Base-by-base conservation (phyloP, 1,284 basidiomycete species). In the Cryptococcus sp. region DNA sequence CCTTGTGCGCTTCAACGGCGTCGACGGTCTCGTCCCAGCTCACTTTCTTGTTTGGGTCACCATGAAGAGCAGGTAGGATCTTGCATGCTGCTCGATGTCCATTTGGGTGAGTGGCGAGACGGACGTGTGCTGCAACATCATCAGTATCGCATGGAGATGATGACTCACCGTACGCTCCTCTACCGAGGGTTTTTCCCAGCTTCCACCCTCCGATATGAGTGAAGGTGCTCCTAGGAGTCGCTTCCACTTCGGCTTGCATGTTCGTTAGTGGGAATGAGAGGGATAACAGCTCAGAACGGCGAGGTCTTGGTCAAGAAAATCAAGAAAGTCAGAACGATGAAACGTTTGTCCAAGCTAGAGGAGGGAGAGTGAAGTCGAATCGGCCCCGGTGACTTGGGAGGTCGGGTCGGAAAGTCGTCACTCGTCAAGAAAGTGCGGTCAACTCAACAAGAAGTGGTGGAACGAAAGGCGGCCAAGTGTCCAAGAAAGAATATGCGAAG, bases 1-100 rank as follows among this genome's bases (percentile, higher is more conserved):
- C 77, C 51, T 77, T 78, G 60, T 77, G 71, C 1, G 75, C 73
- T 53, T 78, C 76, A 5, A 74, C 55, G 0, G 77, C 77, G 57
- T 77, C 77, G 19, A 74, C 44, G 2, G 64, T 64, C 43, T 71
- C 58, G 53, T 76, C 69, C 59, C 63, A 52, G 11, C 63, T 65
- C 3, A 59, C 61, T 5, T 63, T 23, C n/a, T 38, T 34, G 3
- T 51, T 50, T 0, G 41, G 51, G 7, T 48, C 44, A n/a, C 53
- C 46, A 55, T 71, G 64, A 0, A 78, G 65, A 1, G 76, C 65
- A 1, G 77, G 77, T 0, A 79, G 66, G 54, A 79, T 79, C 63
- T 79, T 79, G 70, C 76, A 77, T 1, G 77, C 77, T 5, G 72
- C 71, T 43, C 67, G 46, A 22, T 69, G 65, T 3, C 74, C 72